Evolutionary conservation across 164 flowering plant genomes (phyloP), one percentile per base, ranked within the genome.

Genomic region (Akebia trifoliata): DNA sequence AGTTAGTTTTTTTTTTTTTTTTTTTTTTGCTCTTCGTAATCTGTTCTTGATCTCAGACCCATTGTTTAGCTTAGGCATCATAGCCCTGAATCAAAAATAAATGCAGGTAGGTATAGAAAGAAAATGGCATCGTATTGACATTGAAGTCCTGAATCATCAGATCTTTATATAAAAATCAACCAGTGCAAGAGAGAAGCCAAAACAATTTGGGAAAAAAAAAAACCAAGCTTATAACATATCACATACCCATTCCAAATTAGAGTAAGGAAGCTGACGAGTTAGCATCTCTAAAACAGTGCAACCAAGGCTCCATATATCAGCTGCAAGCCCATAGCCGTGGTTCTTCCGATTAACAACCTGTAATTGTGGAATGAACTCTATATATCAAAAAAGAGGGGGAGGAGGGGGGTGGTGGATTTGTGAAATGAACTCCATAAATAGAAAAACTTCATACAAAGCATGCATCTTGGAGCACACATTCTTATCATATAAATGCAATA

Each of bases 251-350:
- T 90, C 99, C 62, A 90, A 55, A 60, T 69, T 61, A 30, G 72
- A 63, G 65, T 94, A 90, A 3, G 99, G 99, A 57, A 84, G 60
- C 57, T 74, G 64, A 22, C 77, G 59, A 18, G 97, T 94, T 53
- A 85, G 57, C 99, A 94, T 87, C 81, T 94, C 99, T 64, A 94
- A 70, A 20, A 94, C 97, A 12, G 96, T 86, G 81, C 99, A 94
- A 24, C 99, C 99, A 69, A 90, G 89, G 66, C 99, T 94, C 99
- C 97, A 90, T 61, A 94, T 90, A 70, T 94, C 99, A 66, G 97
- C 99, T 44, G 90, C 68, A 57, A 78, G 89, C 44, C 96, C 96
- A 78, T 90, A 94, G 1, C 96, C 94, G 20, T 62, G 74, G 52
- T 70, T 74, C 62, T 75, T 79, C 34, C 64, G 40, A 49, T 82